A percentile compares a stretch with the other conserved stretches of the same genome.
Evolutionary conservation across 306 rosid genomes (phyloP).

Genomic region (Boehmeria nivea): DNA sequence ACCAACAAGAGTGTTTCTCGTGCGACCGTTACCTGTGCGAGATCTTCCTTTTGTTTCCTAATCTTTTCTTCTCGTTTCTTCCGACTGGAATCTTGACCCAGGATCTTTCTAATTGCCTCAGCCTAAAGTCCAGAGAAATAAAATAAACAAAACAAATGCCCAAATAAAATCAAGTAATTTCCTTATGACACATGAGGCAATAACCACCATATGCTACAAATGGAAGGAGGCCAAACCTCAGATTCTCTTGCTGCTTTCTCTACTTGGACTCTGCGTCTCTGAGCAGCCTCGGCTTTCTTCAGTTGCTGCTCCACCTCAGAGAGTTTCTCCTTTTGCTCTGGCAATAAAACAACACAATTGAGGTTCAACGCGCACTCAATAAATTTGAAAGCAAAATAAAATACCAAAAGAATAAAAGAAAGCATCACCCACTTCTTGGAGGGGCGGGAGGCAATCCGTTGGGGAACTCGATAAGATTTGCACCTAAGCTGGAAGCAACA

Average conservation of each 20-base stretch:
- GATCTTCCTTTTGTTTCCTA: constrained; percentile 83
- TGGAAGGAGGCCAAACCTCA: constrained; percentile 47
- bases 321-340: constrained; percentile 91
- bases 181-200: no score
- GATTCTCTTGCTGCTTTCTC: constrained; percentile 92
- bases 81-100: constrained; percentile 91
- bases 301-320: constrained; percentile 72
- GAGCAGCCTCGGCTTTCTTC: constrained; percentile 97
- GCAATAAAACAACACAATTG: no score
- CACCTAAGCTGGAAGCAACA: constrained; percentile 50
- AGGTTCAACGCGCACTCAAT: no score
- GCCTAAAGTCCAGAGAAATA: constrained; percentile 37
- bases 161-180: no score
- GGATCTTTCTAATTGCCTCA: constrained; percentile 92
- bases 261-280: constrained; percentile 76
- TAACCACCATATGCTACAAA: no score
- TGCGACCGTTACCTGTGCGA: constrained; percentile 95
- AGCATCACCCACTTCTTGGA: constrained; percentile 71
- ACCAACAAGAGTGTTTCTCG: no score
- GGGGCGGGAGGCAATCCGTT: constrained; percentile 93
- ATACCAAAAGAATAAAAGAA: no score
- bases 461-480: constrained; percentile 75
- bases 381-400: no score
- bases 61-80: constrained; percentile 85
- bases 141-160: no score